phyloP scores from a whole-genome alignment of 2,329 filamentous ascomycete genomes.

The Ceratocystiopsis minuta region DNA sequence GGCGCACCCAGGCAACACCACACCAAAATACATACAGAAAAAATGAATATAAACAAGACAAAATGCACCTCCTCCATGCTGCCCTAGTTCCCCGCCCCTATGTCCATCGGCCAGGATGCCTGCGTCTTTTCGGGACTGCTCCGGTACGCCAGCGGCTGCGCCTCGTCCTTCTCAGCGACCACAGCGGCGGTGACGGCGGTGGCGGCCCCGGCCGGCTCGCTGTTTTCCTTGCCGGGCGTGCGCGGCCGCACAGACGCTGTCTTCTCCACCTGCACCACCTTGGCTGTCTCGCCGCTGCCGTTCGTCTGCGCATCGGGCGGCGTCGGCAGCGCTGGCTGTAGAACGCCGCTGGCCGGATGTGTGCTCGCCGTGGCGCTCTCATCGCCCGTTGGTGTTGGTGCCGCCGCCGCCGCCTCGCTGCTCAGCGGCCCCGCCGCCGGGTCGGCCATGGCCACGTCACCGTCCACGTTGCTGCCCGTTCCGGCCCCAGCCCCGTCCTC shows the following conservation, averaged over 20 bases:
- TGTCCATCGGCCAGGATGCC: constrained; percentile 15
- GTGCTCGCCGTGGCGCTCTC: not conserved
- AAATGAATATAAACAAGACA: not conserved
- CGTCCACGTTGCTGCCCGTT: not conserved
- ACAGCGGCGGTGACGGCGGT: constrained; percentile 9
- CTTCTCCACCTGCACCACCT: not conserved
- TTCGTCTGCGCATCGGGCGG: too few relatives aligned
- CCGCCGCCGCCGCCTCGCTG: constrained; percentile 5
- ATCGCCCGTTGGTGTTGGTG: not conserved
- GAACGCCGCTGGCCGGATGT: too few relatives aligned
- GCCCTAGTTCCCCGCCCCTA: constrained; percentile 5
- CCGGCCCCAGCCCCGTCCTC: too few relatives aligned
- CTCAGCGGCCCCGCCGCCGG: not conserved
- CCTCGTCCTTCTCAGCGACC: not conserved
- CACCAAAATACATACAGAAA: too few relatives aligned
- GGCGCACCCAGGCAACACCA: too few relatives aligned
- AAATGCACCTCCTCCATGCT: not conserved
- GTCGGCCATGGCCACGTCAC: constrained; percentile 4
- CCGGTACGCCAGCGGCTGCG: constrained; percentile 37
- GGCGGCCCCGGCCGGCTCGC: constrained; percentile 5
- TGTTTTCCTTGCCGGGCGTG: constrained; percentile 9
- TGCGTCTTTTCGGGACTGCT: constrained; percentile 42
- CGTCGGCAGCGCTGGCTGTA: too few relatives aligned
- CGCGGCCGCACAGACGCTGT: not conserved
- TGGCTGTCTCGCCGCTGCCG: not conserved